Base-by-base conservation (phyloP, 192 early-diverging fungal genomes). In the Oehlia diaphana region DNA sequence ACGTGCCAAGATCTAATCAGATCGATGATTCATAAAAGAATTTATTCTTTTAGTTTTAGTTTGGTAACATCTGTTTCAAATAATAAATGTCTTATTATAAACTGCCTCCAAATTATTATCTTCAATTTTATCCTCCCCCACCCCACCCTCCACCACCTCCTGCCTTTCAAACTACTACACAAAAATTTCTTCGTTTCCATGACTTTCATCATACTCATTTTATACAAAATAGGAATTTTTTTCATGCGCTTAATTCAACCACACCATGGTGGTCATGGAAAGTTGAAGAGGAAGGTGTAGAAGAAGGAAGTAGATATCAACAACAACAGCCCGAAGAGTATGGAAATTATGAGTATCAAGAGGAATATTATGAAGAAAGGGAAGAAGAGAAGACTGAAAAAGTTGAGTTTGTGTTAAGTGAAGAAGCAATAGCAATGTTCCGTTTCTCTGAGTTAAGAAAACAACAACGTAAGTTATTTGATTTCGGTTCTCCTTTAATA, bases 351-450 rank as follows among this genome's bases (percentile, higher is more conserved):
- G 73, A 26, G 53, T 33, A 75, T 19, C 19, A 35, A 28, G 73
- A 62, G 31, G 53, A 58, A 21, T 14, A 10, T 2, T 13, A 62
- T 7, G 50, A 58, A 44, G 21, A 72, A 26, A 3, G 31, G 31
- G 31, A 47, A 42, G 44, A 47, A 12, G 4, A 6, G 71, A 19
- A 72, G 47, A 31, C 49, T 6, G 50, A 35, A 31, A 58, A 19
- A 75, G 19, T 31, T 21, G 58, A 75, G 58, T 75, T 75, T 37
- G 73, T 75, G 21, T 28, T 75, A 49, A 75, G 53, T 28, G 73
- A 75, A 62, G 73, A 75, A 28, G 53, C 73, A 31, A 75, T 62
- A 33, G 73, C 73, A 28, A 75, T 75, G 73, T 75, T 75, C 62
- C 73, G 73, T 14, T 75, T 75, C 47, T 75, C 73, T 26, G 73